phyloP scores from a whole-genome alignment of 129 eudicot species.

The Escallonia rubra region DNA sequence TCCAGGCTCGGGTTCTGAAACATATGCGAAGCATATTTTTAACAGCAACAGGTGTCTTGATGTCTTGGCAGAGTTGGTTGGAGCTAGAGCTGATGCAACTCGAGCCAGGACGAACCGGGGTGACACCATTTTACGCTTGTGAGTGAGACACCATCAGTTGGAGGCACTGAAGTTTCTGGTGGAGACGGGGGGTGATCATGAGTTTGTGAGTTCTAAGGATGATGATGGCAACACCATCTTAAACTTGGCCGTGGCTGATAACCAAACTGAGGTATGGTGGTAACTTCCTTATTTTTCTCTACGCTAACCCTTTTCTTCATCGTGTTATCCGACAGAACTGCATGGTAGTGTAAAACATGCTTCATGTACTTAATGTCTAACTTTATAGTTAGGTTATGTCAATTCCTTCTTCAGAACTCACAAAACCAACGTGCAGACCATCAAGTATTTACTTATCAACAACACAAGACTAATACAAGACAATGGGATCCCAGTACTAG shows the following conservation, averaged over 20 bases:
- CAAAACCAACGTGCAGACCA: conserved; percentile 23
- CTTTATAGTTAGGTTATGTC: background rate
- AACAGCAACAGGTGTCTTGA: too few species aligned
- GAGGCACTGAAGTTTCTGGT: conserved; percentile 36
- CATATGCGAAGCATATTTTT: too few species aligned
- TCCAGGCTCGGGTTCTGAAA: too few species aligned
- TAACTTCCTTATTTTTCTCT: conserved; percentile 33
- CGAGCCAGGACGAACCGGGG: conserved; percentile 17
- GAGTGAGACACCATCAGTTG: conserved; percentile 36
- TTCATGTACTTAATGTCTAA: background rate
- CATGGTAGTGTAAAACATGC: too few species aligned
- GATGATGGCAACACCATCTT: conserved; percentile 35
- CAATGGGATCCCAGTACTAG: conserved; percentile 23
- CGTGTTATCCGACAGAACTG: background rate
- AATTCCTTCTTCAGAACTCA: background rate
- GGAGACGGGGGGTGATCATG: conserved; percentile 19
- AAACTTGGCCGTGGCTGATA: conserved; percentile 42
- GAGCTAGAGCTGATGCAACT: conserved; percentile 33
- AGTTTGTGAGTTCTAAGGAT: conserved; percentile 33
- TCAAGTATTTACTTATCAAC: conserved; percentile 23
- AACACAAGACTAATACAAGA: conserved; percentile 30
- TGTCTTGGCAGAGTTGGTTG: conserved; percentile 33
- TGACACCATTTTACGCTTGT: conserved; percentile 45
- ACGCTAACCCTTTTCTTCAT: background rate
- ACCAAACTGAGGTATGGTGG: too few species aligned